phyloP scores from a whole-genome alignment of 768 basidiomycete species.

The Suillus cothurnatus region DNA sequence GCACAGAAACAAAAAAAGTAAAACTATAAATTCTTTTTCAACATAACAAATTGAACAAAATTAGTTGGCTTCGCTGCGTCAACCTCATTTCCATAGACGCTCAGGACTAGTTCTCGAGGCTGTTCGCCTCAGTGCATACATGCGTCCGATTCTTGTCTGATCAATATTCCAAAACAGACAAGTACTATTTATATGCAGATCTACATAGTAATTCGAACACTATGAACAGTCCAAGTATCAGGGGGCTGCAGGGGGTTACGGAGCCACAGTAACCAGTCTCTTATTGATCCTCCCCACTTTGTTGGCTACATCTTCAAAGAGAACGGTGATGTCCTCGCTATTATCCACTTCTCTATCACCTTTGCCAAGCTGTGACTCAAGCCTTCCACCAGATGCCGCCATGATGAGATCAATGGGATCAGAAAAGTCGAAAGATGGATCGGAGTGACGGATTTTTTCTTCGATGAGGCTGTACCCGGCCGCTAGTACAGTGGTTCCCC shows the following conservation, averaged over 20 bases:
- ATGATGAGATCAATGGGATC: slow-evolving; percentile 5
- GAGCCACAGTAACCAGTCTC: background rate
- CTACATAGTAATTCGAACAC: background rate
- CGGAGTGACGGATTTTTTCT: background rate
- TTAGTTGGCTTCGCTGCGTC: too few relatives aligned
- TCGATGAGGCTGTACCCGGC: slow-evolving; percentile 6
- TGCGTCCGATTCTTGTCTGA: too few relatives aligned
- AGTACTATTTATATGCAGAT: too few relatives aligned
- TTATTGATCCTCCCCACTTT: background rate
- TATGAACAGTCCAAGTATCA: background rate
- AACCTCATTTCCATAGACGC: too few relatives aligned
- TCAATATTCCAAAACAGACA: too few relatives aligned
- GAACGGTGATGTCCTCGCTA: background rate
- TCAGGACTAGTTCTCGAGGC: too few relatives aligned
- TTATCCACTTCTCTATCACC: background rate
- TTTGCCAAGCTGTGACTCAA: background rate
- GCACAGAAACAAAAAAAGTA: too few relatives aligned
- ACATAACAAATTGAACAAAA: too few relatives aligned
- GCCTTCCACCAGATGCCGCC: slow-evolving; percentile 1
- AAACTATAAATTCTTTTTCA: too few relatives aligned
- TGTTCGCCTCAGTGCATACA: too few relatives aligned
- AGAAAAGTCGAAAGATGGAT: slow-evolving; percentile 10
- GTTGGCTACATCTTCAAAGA: background rate
- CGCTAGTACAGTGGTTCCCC: background rate
- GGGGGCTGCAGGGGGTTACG: background rate